Percentiles rank a stretch among this genome's conserved stretches.
phyloP scores from a whole-genome alignment of 179 eudicot species.

The Silene coronaria region DNA sequence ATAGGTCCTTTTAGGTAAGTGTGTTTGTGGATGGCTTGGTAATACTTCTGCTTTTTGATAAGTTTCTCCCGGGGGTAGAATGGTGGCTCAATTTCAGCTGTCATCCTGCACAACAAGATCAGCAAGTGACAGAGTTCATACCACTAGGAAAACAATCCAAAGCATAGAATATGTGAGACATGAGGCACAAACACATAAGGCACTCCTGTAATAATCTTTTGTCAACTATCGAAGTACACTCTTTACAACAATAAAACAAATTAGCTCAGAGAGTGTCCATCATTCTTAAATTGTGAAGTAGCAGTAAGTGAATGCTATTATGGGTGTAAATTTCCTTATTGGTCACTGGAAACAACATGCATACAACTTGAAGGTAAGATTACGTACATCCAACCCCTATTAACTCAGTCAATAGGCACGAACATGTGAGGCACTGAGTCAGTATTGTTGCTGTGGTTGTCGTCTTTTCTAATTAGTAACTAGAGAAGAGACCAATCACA shows the following conservation, averaged over 20 bases:
- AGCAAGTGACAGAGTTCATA: background rate
- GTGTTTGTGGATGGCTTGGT: constrained; percentile 58
- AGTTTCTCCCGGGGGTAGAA: constrained; percentile 78
- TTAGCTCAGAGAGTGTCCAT: background rate
- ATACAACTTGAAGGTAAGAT: background rate
- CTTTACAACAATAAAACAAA: background rate
- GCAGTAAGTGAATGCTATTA: background rate
- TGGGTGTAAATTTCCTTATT: background rate
- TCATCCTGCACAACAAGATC: constrained; percentile 45
- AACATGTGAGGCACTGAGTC: background rate
- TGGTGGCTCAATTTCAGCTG: constrained; percentile 43
- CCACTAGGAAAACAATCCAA: background rate
- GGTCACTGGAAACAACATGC: too few relatives aligned
- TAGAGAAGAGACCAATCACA: constrained; percentile 1
- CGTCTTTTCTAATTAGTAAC: background rate
- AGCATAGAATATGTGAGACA: background rate
- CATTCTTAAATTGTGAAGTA: too few relatives aligned
- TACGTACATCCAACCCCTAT: background rate
- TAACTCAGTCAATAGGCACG: background rate
- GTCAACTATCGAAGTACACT: background rate
- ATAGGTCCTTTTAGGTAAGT: constrained; percentile 67
- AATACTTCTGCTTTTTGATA: constrained; percentile 60
- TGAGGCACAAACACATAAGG: too few relatives aligned
- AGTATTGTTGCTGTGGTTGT: too few relatives aligned
- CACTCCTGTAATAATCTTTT: too few relatives aligned